phyloP scores from a whole-genome alignment of 2,329 filamentous ascomycete species.

The Paraphaeosphaeria sporulosa region DNA sequence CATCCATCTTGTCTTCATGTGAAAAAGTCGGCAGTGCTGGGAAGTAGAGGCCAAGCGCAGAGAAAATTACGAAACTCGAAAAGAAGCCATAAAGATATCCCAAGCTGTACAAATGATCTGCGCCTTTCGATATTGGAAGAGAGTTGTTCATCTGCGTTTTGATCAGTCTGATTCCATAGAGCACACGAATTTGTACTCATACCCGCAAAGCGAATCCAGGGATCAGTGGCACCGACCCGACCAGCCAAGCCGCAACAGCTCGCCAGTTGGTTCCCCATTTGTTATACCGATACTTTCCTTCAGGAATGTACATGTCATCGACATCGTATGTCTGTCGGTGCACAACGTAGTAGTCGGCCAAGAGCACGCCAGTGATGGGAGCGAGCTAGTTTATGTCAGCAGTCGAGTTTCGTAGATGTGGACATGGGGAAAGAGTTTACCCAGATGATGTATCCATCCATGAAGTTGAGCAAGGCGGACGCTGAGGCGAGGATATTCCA shows the following conservation, averaged over 20 bases:
- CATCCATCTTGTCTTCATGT: neutral
- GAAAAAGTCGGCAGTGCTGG: neutral
- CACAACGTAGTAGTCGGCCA: conserved; percentile 30
- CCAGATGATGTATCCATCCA: conserved; percentile 12
- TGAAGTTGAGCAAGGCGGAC: conserved; percentile 11
- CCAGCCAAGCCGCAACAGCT: conserved; percentile 25
- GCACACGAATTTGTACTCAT: neutral
- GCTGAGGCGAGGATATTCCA: conserved; percentile 11
- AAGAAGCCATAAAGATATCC: conserved; percentile 28
- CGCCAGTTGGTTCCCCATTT: conserved; percentile 32
- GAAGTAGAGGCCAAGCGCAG: conserved; percentile 6
- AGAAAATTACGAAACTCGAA: conserved; percentile 14
- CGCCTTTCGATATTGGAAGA: conserved; percentile 15
- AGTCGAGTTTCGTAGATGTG: neutral
- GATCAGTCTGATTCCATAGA: neutral
- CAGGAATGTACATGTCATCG: conserved; percentile 30
- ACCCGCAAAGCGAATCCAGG: conserved; percentile 27
- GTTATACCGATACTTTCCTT: conserved; percentile 32
- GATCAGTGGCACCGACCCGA: conserved; percentile 27
- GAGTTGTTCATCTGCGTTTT: conserved; percentile 5
- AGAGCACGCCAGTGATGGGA: conserved; percentile 20
- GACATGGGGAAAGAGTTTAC: neutral
- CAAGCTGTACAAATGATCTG: conserved; percentile 25
- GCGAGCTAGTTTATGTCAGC: conserved; percentile 12
- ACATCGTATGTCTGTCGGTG: conserved; percentile 27